phyloP scores from a whole-genome alignment of 2,329 filamentous ascomycete species.

The Pseudogymnoascus verrucosus region DNA sequence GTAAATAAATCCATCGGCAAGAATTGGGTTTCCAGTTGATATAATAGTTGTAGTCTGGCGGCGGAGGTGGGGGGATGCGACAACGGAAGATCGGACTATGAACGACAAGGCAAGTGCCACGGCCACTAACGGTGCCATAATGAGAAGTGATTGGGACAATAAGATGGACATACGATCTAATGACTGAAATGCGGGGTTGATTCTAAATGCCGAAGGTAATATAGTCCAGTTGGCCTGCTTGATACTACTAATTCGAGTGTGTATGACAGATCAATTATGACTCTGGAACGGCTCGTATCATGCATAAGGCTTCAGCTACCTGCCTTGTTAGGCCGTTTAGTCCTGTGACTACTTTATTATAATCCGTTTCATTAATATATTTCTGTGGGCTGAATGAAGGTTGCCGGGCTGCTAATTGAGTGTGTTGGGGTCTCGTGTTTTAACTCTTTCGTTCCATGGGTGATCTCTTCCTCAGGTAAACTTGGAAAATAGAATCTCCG shows the following conservation, averaged over 20 bases:
- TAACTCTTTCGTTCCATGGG: background rate
- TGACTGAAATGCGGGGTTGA: background rate
- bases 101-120: background rate
- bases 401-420: background rate
- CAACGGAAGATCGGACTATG: background rate
- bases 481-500: background rate
- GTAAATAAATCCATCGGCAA: constrained; percentile 31
- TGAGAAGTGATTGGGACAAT: background rate
- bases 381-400: background rate
- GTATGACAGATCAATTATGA: background rate
- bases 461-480: background rate
- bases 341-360: background rate
- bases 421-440: background rate
- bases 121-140: background rate
- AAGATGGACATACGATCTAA: background rate
- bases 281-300: background rate
- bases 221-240: background rate
- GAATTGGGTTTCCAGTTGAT: constrained; percentile 31
- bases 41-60: constrained; percentile 20
- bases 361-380: background rate
- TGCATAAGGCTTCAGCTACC: background rate
- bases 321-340: background rate
- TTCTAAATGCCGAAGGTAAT: background rate
- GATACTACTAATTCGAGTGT: background rate
- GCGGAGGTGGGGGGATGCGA: constrained; percentile 6